Evolutionary conservation across 441 rosid species (phyloP).

Genomic region (Pelargonium cotyledonis): DNA sequence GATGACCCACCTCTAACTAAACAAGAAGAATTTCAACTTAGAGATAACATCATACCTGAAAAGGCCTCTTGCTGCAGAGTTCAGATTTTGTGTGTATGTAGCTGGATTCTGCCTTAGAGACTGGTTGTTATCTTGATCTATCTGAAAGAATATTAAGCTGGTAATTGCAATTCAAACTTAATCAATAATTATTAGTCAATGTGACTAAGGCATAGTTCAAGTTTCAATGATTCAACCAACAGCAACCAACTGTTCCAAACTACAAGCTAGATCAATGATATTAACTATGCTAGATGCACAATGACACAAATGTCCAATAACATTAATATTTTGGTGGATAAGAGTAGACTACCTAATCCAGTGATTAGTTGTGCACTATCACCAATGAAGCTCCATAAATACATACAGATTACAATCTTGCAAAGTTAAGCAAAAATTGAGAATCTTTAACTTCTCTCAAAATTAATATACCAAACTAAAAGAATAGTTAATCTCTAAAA

Average conservation of each 20-base stretch:
- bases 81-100: slow-evolving; percentile 51
- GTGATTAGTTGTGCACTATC: neutral
- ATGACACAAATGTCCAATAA: neutral
- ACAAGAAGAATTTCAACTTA: slow-evolving; percentile 4
- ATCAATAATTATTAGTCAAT: slow-evolving; percentile 4
- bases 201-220: neutral
- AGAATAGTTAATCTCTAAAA: neutral
- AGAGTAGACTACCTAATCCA: neutral
- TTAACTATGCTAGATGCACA: too few species aligned
- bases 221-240: slow-evolving; percentile 7
- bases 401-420: neutral
- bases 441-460: neutral
- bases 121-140: slow-evolving; percentile 49
- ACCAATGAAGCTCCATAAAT: neutral
- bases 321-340: neutral
- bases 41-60: slow-evolving; percentile 49
- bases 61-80: slow-evolving; percentile 72
- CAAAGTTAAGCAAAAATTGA: neutral
- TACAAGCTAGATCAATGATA: neutral
- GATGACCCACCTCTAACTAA: neutral
- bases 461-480: neutral
- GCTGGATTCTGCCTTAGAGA: slow-evolving; percentile 69
- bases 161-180: slow-evolving; percentile 14
- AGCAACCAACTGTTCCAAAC: slow-evolving; percentile 11
- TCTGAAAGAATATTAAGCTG: slow-evolving; percentile 41